Evolutionary conservation across 2,329 filamentous ascomycete genomes (phyloP).

Genomic region (Volutella citrinella): DNA sequence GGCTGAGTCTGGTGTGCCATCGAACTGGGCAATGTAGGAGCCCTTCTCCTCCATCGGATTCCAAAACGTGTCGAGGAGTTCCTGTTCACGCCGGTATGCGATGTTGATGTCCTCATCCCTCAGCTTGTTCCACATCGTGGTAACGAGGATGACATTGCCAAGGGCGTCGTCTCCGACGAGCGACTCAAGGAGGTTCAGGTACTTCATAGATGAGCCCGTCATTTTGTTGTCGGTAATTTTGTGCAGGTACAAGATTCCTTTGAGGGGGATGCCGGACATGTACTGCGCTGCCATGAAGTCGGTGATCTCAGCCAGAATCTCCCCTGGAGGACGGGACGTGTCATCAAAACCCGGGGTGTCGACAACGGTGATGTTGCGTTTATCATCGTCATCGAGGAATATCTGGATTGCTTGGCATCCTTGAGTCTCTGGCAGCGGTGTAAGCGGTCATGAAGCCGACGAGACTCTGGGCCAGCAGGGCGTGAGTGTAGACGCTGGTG

Average conservation of each 20-base stretch:
- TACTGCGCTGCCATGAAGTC: constrained; percentile 1
- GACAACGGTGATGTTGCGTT: constrained; percentile 5
- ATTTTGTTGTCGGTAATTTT: constrained; percentile 7
- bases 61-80: constrained; percentile 7
- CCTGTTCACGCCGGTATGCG: constrained; percentile 5
- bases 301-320: constrained; percentile 6
- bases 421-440: not conserved
- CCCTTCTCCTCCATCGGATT: constrained; percentile 8
- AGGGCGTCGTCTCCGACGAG: constrained; percentile 4
- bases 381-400: constrained; percentile 2
- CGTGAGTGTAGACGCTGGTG: no score
- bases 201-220: constrained; percentile 2
- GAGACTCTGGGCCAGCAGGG: no score
- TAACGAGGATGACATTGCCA: constrained; percentile 6
- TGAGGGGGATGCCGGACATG: not conserved
- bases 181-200: constrained; percentile 1
- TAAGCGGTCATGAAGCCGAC: not conserved
- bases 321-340: constrained; percentile 5
- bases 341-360: constrained; percentile 17
- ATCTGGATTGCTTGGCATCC: constrained; percentile 2
- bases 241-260: constrained; percentile 6
- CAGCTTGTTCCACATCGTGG: constrained; percentile 7
- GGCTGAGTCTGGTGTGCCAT: constrained; percentile 6
- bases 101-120: not conserved
- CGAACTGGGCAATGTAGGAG: constrained; percentile 5